Evolutionary conservation across 2,329 filamentous ascomycete genomes (phyloP).

Genomic region (Pleoardoris graminearum): DNA sequence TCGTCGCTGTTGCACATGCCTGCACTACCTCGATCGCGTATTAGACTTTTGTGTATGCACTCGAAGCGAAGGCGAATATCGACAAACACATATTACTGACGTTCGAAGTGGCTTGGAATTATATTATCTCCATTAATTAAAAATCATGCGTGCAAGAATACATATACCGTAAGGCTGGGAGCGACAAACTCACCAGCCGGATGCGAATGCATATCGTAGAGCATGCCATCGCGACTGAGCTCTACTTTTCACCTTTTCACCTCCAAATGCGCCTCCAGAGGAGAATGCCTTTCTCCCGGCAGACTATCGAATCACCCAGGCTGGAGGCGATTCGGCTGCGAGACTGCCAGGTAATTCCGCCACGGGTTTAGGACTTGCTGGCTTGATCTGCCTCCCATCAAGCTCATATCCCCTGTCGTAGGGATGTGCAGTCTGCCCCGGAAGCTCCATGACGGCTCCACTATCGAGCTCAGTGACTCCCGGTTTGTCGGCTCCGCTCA

Average conservation of each 20-base stretch:
- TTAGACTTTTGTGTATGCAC: too few relatives aligned
- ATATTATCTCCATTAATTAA: background rate
- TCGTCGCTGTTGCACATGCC: too few relatives aligned
- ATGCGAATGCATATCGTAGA: background rate
- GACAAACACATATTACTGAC: too few relatives aligned
- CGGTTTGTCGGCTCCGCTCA: constrained; percentile 1
- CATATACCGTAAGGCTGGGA: background rate
- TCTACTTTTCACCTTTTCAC: too few relatives aligned
- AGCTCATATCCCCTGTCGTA: constrained; percentile 1
- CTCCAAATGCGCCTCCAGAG: too few relatives aligned
- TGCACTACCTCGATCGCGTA: too few relatives aligned
- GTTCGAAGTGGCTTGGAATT: background rate
- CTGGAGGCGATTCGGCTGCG: background rate
- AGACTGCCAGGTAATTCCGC: constrained; percentile 3
- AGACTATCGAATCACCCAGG: background rate
- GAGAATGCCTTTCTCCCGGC: background rate
- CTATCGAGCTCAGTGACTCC: constrained; percentile 4
- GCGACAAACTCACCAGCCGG: background rate
- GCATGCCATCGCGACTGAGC: too few relatives aligned
- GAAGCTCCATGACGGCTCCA: constrained; percentile 1
- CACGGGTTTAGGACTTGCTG: background rate
- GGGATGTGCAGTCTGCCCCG: constrained; percentile 1
- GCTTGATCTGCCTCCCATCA: constrained; percentile 1
- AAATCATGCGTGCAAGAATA: background rate
- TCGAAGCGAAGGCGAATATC: too few relatives aligned